phyloP scores from a whole-genome alignment of 1,139 yeast species.

The Pichia sp. region DNA sequence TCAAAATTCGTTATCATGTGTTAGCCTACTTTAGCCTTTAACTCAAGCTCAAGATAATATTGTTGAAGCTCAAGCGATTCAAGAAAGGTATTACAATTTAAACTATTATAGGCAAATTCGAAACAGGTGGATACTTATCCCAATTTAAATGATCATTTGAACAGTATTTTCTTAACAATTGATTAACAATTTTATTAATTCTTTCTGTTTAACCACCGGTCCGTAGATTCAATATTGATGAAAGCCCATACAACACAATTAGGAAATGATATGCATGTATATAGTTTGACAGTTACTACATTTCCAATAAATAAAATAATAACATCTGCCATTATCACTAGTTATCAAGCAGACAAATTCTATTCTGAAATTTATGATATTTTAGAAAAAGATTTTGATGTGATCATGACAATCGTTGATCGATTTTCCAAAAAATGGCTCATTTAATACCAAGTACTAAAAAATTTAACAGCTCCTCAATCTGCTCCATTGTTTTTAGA shows the following conservation, averaged over 20 bases:
- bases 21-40: no score
- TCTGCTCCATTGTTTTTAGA: conserved; percentile 1
- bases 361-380: neutral
- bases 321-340: neutral
- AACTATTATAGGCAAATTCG: no score
- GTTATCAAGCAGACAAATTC: neutral
- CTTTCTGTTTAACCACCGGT: no score
- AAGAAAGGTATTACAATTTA: no score
- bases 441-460: conserved; percentile 1
- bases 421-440: conserved; percentile 2
- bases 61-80: no score
- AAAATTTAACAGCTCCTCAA: neutral
- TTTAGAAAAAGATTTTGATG: neutral
- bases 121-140: no score
- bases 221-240: neutral
- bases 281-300: neutral
- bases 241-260: neutral
- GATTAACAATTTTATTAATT: neutral
- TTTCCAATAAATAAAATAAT: neutral
- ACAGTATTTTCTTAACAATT: neutral
- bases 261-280: neutral
- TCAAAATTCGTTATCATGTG: no score
- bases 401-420: conserved; percentile 3
- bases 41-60: no score
- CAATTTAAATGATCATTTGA: no score